Evolutionary conservation across 257 asterid species (phyloP).

Genomic region (Rehmannia glutinosa): DNA sequence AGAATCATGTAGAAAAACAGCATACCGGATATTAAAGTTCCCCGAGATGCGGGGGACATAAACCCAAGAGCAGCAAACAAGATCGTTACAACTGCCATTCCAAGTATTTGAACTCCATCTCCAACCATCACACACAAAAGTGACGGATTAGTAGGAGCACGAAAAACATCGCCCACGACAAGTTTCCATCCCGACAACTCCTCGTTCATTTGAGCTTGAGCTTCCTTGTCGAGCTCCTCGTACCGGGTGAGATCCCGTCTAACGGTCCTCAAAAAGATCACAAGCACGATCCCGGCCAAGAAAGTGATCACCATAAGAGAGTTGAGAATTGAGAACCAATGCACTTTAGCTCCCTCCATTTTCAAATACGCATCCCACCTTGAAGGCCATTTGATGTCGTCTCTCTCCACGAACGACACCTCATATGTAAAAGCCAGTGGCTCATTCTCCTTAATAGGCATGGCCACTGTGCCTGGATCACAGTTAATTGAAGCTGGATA

Average conservation of each 20-base stretch:
- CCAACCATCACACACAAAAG: slow-evolving; percentile 93
- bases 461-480: slow-evolving; percentile 58
- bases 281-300: slow-evolving; percentile 90
- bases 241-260: slow-evolving; percentile 76
- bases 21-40: slow-evolving; percentile 80
- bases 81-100: slow-evolving; percentile 83
- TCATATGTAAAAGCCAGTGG: slow-evolving; percentile 67
- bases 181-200: slow-evolving; percentile 95
- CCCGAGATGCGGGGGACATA: slow-evolving; percentile 94
- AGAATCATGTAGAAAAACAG: slow-evolving; percentile 79
- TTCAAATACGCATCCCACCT: slow-evolving; percentile 93
- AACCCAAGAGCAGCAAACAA: slow-evolving; percentile 88
- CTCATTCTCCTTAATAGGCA: slow-evolving; percentile 71
- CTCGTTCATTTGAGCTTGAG: slow-evolving; percentile 94
- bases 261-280: slow-evolving; percentile 79
- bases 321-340: slow-evolving; percentile 88
- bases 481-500: slow-evolving; percentile 59
- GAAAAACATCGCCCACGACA: slow-evolving; percentile 79
- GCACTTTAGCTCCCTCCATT: slow-evolving; percentile 95
- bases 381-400: slow-evolving; percentile 90
- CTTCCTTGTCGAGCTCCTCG: slow-evolving; percentile 88
- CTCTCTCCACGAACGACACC: slow-evolving; percentile 71
- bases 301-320: slow-evolving; percentile 89
- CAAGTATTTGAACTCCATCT: slow-evolving; percentile 84
- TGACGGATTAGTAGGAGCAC: slow-evolving; percentile 63